Conservation (phyloP, 306 rosid species). For the Sphenostylis stenocarpa region DNA sequence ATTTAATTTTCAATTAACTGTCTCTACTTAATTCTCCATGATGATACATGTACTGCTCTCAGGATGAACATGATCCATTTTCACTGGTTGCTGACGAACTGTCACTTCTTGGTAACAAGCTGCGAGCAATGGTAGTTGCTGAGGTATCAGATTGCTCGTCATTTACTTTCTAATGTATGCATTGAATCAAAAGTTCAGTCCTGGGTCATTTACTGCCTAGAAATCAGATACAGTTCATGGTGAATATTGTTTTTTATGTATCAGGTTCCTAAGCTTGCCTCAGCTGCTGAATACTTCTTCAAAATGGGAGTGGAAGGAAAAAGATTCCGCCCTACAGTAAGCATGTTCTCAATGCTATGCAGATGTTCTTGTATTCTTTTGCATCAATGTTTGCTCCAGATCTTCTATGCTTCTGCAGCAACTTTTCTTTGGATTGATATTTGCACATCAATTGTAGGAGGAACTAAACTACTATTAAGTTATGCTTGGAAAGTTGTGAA, state of each 20-base stretch:
- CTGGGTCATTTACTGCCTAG: conserved; percentile 13
- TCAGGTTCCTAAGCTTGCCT: conserved; percentile 98
- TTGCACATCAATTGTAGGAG: conserved; percentile 15
- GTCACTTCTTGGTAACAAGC: conserved; percentile 70
- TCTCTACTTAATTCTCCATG: conserved; percentile 7
- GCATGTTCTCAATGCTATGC: conserved; percentile 24
- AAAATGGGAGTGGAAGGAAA: conserved; percentile 97
- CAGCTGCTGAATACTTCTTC: conserved; percentile 92
- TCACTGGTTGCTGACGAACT: conserved; percentile 91
- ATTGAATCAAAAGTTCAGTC: not conserved
- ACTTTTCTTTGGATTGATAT: conserved; percentile 6
- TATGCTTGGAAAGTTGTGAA: not conserved
- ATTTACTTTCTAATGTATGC: conserved; percentile 21
- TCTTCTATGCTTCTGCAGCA: not conserved
- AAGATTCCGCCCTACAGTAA: conserved; percentile 96
- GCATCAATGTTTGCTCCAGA: not conserved
- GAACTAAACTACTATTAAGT: not conserved
- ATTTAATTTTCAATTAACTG: not conserved
- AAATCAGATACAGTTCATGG: conserved; percentile 1
- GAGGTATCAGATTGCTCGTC: conserved; percentile 58
- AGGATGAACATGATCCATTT: conserved; percentile 90
- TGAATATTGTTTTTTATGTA: conserved; percentile 32
- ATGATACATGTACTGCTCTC: conserved; percentile 31
- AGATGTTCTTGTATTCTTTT: not conserved
- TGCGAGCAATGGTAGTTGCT: conserved; percentile 79